Percentiles rank a stretch among this genome's conserved stretches.
Conservation (phyloP, 2,329 filamentous ascomycete species). For the Alternaria consortialis region DNA sequence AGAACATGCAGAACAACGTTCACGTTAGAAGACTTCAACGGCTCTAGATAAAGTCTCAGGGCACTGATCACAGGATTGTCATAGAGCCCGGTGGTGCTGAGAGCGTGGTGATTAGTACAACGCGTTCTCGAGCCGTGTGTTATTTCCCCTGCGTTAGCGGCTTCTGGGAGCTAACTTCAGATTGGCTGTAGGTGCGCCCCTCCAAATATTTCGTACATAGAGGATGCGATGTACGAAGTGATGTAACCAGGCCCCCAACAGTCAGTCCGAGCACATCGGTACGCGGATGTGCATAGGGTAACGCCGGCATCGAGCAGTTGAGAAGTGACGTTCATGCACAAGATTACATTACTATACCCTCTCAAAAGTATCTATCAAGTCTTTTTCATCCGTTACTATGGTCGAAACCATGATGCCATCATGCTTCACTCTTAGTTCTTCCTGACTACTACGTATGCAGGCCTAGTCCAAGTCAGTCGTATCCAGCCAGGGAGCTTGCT, state of each 20-base stretch:
- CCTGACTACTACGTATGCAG: conserved; percentile 15
- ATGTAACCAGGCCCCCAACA: conserved; percentile 5
- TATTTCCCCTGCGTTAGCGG: too few relatives aligned
- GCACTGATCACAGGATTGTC: not conserved
- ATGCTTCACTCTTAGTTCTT: conserved; percentile 13
- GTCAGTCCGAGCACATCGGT: not conserved
- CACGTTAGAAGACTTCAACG: not conserved
- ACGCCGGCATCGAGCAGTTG: not conserved
- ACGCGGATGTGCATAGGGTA: not conserved
- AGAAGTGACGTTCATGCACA: not conserved
- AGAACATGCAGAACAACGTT: too few relatives aligned
- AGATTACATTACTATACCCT: not conserved
- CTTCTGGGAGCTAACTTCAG: too few relatives aligned
- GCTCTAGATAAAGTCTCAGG: not conserved
- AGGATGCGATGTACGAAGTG: not conserved
- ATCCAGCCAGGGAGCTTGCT: not conserved
- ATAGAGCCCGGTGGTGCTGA: not conserved
- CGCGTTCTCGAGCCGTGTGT: too few relatives aligned
- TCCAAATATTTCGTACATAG: not conserved
- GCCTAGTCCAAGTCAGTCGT: conserved; percentile 8
- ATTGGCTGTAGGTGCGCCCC: not conserved
- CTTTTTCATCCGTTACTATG: conserved; percentile 5
- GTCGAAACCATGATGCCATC: conserved; percentile 12
- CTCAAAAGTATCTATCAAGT: not conserved
- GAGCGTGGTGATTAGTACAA: not conserved